These are phyloP conservation scores for Fusarium albidum DNA, from an alignment of 2,329 filamentous ascomycete species.

Conservation along the genomic window DNA sequence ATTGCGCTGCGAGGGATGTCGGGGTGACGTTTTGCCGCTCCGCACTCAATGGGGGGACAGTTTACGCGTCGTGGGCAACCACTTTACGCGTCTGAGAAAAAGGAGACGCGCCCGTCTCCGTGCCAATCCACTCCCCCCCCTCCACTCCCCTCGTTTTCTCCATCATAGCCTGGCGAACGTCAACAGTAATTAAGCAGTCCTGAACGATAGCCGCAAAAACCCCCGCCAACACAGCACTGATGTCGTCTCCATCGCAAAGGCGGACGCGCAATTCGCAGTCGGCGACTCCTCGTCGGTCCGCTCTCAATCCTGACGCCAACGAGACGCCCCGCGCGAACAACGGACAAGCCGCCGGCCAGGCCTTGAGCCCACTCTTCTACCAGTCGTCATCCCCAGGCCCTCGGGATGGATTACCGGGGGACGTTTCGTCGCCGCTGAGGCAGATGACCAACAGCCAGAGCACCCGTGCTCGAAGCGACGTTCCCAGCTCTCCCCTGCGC, in stretches of 20 bases:
- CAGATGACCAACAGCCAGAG: conserved; percentile 67
- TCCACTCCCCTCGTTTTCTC: conserved; percentile 39
- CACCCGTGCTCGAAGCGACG: conserved; percentile 48
- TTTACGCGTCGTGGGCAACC: conserved; percentile 39
- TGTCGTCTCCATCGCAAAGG: conserved; percentile 57
- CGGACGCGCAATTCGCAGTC: conserved; percentile 62
- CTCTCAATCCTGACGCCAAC: conserved; percentile 49
- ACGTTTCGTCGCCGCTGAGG: conserved; percentile 62
- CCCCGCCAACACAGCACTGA: conserved; percentile 33
- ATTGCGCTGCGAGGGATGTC: conserved; percentile 30
- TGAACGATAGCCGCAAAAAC: conserved; percentile 21
- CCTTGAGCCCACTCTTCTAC: conserved; percentile 85
- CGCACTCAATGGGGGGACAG: conserved; percentile 14
- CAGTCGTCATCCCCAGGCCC: conserved; percentile 56
- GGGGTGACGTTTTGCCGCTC: conserved; percentile 45
- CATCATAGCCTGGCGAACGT: conserved; percentile 33
- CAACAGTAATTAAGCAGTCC: conserved; percentile 36
- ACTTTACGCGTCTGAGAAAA: conserved; percentile 51
- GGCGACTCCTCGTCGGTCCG: conserved; percentile 51
- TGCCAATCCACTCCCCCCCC: conserved; percentile 39
- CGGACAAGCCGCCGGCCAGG: conserved; percentile 60
- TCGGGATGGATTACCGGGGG: conserved; percentile 42
- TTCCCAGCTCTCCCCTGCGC: conserved; percentile 67
- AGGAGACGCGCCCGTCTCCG: conserved; percentile 38
- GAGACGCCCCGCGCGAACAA: conserved; percentile 54